Conservation (phyloP, 176 grass and related monocot genomes). For the Aegilops longissima region DNA sequence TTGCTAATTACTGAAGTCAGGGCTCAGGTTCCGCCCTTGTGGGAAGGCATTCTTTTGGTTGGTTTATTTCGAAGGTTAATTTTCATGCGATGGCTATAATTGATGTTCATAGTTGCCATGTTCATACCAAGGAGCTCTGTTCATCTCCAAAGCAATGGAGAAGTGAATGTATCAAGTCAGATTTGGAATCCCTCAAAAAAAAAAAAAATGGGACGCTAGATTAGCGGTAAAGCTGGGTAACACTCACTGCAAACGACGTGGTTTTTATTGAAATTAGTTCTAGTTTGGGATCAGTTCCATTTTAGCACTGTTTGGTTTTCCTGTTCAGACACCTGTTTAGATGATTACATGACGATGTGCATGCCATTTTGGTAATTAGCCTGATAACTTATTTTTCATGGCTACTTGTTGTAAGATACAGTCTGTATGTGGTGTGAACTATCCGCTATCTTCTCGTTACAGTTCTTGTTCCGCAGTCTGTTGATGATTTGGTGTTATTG, state of each 20-base stretch:
- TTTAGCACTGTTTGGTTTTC: slow-evolving; percentile 3
- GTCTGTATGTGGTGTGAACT: not conserved
- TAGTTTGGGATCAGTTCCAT: not conserved
- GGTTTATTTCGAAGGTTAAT: not conserved
- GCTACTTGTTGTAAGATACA: not conserved
- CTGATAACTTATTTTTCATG: not conserved
- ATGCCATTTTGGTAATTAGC: slow-evolving; percentile 18
- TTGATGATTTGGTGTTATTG: not conserved
- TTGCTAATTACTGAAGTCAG: not conserved
- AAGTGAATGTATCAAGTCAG: slow-evolving; percentile 16
- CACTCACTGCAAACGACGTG: slow-evolving; percentile 34
- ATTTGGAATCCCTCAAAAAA: slow-evolving; percentile 2
- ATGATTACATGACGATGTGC: slow-evolving; percentile 7
- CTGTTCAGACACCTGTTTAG: slow-evolving; percentile 7
- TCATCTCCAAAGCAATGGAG: slow-evolving; percentile 35
- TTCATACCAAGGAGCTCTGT: slow-evolving; percentile 25
- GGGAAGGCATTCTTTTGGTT: slow-evolving; percentile 33
- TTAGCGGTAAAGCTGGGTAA: slow-evolving; percentile 58
- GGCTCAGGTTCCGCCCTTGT: not conserved
- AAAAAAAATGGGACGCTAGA: slow-evolving; percentile 4
- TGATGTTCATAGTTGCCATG: slow-evolving; percentile 36
- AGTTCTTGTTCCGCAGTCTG: not conserved
- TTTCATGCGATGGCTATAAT: slow-evolving; percentile 1
- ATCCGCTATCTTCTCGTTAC: not conserved
- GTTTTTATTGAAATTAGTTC: slow-evolving; percentile 4